Percentiles rank a stretch among this genome's conserved stretches.
phyloP scores from a whole-genome alignment of 352 stramenopile species.

The Phytophthora syringae region DNA sequence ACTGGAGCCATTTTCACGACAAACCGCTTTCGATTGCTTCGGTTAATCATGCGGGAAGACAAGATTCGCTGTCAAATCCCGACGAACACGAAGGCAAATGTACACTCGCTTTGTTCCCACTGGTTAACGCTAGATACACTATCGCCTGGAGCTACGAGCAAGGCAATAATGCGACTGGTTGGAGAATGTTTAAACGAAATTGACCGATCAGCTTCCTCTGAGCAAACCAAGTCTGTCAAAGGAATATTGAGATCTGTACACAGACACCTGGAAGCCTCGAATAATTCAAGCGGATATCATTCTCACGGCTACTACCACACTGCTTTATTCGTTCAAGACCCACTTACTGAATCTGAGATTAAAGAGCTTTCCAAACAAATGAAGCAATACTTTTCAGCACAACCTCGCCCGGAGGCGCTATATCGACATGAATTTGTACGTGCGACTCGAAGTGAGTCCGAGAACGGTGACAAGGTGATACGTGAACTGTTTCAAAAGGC shows the following conservation, averaged over 20 bases:
- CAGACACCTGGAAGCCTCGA: slow-evolving; percentile 11
- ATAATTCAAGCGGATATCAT: slow-evolving; percentile 4
- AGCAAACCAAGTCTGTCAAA: slow-evolving; percentile 2
- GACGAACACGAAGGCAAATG: slow-evolving; percentile 4
- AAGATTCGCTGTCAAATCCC: slow-evolving; percentile 12
- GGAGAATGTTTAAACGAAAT: slow-evolving; percentile 29
- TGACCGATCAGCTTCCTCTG: not conserved
- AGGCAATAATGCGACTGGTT: slow-evolving; percentile 11
- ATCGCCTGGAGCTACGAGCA: not conserved
- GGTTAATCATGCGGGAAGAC: slow-evolving; percentile 23
- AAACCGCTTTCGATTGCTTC: slow-evolving; percentile 32
- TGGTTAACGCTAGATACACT: not conserved
- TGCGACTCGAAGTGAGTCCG: not conserved
- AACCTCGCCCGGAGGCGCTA: slow-evolving; percentile 43
- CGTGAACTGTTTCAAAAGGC: slow-evolving; percentile 48
- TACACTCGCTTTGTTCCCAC: slow-evolving; percentile 22
- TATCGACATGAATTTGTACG: slow-evolving; percentile 60
- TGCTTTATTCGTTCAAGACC: slow-evolving; percentile 37
- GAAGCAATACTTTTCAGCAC: slow-evolving; percentile 41
- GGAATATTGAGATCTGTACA: slow-evolving; percentile 3
- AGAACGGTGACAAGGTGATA: not conserved
- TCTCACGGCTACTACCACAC: slow-evolving; percentile 24
- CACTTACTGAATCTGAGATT: slow-evolving; percentile 25
- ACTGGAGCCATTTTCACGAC: not conserved
- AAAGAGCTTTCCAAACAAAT: slow-evolving; percentile 14